Conservation (phyloP, 2,329 filamentous ascomycete genomes). For the Monosporascus sp. region DNA sequence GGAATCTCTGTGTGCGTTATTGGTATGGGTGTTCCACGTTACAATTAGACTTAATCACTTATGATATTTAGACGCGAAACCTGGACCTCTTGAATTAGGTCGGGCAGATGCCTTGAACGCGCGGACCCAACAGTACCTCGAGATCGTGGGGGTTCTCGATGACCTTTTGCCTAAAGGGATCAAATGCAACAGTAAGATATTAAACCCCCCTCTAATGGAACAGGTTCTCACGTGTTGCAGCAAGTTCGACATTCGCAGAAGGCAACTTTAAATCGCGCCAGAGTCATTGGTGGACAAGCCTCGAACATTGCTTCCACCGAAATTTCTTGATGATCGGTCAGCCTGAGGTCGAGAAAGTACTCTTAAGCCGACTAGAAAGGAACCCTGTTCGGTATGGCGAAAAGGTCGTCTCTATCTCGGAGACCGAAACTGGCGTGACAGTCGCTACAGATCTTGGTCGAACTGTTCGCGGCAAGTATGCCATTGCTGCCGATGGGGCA, state of each 20-base stretch:
- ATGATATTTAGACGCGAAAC: slow-evolving; percentile 32
- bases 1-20: slow-evolving; percentile 37
- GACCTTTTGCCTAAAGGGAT: slow-evolving; percentile 37
- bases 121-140: slow-evolving; percentile 43
- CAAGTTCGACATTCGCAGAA: slow-evolving; percentile 42
- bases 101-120: slow-evolving; percentile 45
- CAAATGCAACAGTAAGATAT: slow-evolving; percentile 42
- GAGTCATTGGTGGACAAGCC: slow-evolving; percentile 42
- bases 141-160: slow-evolving; percentile 38
- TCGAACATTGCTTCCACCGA: slow-evolving; percentile 39
- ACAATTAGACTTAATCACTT: not conserved
- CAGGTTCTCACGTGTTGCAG: slow-evolving; percentile 18
- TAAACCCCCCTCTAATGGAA: not conserved
- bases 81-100: slow-evolving; percentile 34
- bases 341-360: slow-evolving; percentile 36
- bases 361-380: slow-evolving; percentile 29
- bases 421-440: slow-evolving; percentile 20
- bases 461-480: slow-evolving; percentile 34
- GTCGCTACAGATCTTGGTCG: slow-evolving; percentile 27
- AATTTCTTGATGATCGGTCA: slow-evolving; percentile 49
- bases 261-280: slow-evolving; percentile 44
- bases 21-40: slow-evolving; percentile 19
- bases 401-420: slow-evolving; percentile 27
- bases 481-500: slow-evolving; percentile 49
- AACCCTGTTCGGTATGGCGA: slow-evolving; percentile 33